These are phyloP conservation scores for Sarocladiaceae sp. DNA, from an alignment of 2,329 filamentous ascomycete species.

Conservation along the genomic window DNA sequence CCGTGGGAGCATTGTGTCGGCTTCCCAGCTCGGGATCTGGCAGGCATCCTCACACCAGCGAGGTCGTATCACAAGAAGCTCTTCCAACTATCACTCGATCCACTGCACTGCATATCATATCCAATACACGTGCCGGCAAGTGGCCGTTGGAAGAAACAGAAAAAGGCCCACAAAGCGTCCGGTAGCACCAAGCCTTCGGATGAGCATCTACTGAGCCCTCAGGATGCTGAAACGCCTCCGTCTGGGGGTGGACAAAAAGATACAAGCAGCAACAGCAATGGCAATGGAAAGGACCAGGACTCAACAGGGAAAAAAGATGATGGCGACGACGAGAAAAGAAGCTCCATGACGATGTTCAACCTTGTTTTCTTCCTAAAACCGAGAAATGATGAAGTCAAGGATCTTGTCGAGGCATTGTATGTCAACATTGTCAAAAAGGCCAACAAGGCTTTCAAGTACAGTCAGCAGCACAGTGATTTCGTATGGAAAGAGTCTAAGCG, in stretches of 20 bases:
- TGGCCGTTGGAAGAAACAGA: slow-evolving; percentile 70
- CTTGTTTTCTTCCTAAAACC: slow-evolving; percentile 88
- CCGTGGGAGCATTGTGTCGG: slow-evolving; percentile 72
- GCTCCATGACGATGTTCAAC: slow-evolving; percentile 94
- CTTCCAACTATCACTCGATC: slow-evolving; percentile 79
- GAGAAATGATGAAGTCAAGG: slow-evolving; percentile 70
- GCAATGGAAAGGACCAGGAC: slow-evolving; percentile 19
- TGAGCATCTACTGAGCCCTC: slow-evolving; percentile 21
- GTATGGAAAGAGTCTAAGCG: slow-evolving; percentile 87
- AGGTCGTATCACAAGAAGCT: slow-evolving; percentile 73
- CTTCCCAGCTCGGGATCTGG: slow-evolving; percentile 71
- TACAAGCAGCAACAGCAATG: not conserved
- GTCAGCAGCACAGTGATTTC: slow-evolving; percentile 84
- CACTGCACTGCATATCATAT: slow-evolving; percentile 75
- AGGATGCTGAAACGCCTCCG: slow-evolving; percentile 22
- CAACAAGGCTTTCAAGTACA: slow-evolving; percentile 87
- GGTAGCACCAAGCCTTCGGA: slow-evolving; percentile 30
- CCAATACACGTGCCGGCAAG: slow-evolving; percentile 78
- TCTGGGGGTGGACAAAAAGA: slow-evolving; percentile 18
- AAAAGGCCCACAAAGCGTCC: slow-evolving; percentile 42
- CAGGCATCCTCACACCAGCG: slow-evolving; percentile 73
- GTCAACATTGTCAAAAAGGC: slow-evolving; percentile 87
- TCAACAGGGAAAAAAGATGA: slow-evolving; percentile 40
- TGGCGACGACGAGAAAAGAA: slow-evolving; percentile 56
- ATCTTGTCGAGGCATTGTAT: slow-evolving; percentile 73